phyloP scores from a whole-genome alignment of 257 asterid species.

The Solanum chmielewskii region DNA sequence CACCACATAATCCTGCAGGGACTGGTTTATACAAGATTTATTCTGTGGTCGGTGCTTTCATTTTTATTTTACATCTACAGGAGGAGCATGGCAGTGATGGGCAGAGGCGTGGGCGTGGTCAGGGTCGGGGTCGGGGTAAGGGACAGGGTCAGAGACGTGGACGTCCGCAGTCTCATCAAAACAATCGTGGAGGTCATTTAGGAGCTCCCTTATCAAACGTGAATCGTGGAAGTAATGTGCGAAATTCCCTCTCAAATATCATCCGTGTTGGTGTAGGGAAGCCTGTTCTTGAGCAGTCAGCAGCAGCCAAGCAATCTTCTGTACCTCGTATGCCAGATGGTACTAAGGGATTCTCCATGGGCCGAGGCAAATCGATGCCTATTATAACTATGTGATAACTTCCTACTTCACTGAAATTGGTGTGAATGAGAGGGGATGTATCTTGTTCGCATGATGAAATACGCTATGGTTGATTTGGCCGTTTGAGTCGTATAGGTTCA shows the following conservation, averaged over 20 bases:
- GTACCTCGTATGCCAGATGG: slow-evolving; percentile 98
- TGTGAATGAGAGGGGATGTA: not conserved
- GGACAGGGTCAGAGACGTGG: not conserved
- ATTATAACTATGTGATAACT: slow-evolving; percentile 20
- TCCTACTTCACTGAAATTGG: not conserved
- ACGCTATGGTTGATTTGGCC: not conserved
- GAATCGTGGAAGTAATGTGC: not conserved
- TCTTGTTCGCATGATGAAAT: not conserved
- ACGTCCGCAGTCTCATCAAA: slow-evolving; percentile 20
- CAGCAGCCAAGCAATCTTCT: slow-evolving; percentile 26
- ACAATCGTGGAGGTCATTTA: slow-evolving; percentile 14
- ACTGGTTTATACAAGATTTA: not conserved
- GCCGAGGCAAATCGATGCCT: slow-evolving; percentile 73
- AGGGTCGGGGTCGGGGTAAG: slow-evolving; percentile 32
- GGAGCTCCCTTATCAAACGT: slow-evolving; percentile 13
- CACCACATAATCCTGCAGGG: not conserved
- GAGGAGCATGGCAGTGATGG: slow-evolving; percentile 30
- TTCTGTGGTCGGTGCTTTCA: not conserved
- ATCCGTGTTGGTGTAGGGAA: not conserved
- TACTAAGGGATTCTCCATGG: slow-evolving; percentile 83
- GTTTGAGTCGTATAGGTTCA: not conserved
- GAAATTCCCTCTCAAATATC: not conserved
- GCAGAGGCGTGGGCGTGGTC: slow-evolving; percentile 19
- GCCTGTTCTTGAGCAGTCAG: slow-evolving; percentile 22
- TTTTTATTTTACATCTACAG: not conserved